These are phyloP conservation scores for Parmelia sp. DNA, from an alignment of 495 filamentous ascomycete genomes.

Conservation along the genomic window DNA sequence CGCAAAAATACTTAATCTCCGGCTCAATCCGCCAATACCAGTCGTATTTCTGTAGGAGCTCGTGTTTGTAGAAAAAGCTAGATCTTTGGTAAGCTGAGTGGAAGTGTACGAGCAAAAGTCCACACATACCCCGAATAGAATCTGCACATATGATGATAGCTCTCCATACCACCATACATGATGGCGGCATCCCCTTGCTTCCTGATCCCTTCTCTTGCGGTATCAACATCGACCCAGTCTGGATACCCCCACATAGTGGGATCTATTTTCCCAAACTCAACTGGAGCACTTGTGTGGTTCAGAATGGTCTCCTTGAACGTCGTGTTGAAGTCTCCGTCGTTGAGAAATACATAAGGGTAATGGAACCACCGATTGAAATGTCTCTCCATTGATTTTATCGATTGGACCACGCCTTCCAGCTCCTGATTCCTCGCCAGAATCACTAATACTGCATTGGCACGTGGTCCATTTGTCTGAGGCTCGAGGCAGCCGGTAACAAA, in stretches of 20 bases:
- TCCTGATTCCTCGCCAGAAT: constrained; percentile 96
- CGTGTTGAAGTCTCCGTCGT: constrained; percentile 92
- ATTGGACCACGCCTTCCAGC: constrained; percentile 90
- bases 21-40: constrained; percentile 99
- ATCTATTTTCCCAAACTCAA: constrained; percentile 94
- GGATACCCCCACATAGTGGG: constrained; percentile 91
- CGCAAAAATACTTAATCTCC: constrained; percentile 99
- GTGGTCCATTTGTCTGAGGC: constrained; percentile 57
- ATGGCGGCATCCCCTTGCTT: constrained; percentile 97
- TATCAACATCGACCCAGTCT: constrained; percentile 89
- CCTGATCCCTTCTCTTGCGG: constrained; percentile 88
- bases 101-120: background rate
- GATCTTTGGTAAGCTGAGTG: constrained; percentile 12
- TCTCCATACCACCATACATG: constrained; percentile 99
- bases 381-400: constrained; percentile 93
- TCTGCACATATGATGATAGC: constrained; percentile 96
- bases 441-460: constrained; percentile 92
- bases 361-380: constrained; percentile 99
- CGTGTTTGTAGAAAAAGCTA: constrained; percentile 94
- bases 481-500: constrained; percentile 86
- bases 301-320: constrained; percentile 81
- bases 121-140: constrained; percentile 88
- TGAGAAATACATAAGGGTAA: constrained; percentile 98
- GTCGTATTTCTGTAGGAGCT: constrained; percentile 90
- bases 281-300: constrained; percentile 79